Base-by-base conservation (phyloP, 1,284 basidiomycete genomes). In the Rhodofomes roseus region DNA sequence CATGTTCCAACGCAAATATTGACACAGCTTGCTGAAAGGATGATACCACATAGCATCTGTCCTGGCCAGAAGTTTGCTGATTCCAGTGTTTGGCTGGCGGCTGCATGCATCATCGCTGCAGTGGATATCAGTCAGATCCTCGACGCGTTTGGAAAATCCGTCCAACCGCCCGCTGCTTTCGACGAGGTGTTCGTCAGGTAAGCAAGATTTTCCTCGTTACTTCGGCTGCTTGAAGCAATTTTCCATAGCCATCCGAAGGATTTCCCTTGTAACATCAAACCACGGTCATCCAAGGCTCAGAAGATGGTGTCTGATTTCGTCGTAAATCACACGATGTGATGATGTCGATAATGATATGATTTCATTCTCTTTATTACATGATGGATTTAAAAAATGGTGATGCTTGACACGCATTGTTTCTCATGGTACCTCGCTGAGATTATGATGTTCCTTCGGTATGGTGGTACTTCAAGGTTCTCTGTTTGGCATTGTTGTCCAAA, bases 21-120 rank as follows among this genome's bases (percentile, higher is more conserved):
- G 31, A 7, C 4, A 20, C 20, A 36, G 3, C 9, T n/a, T 7
- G 14, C 56, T 56, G n/a, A 50, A 56, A 39, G 40, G 58, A 6
- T 57, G 40, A 39, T 34, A 23, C 39, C 7, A 23, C 20, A 18
- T 39, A 65, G 69, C 27, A 31, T 61, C 22, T 73, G 71, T 58
- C 70, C 71, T 2, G 71, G 71, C 11, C 61, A 61, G 27, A 62
- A 68, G 6, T 68, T 73, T 43, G 70, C 70, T 1, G 67, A 71
- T 50, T 53, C 59, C 12, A 65, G 60, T 52, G 41, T 70, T 12
- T 71, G 66, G 69, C 57, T 70, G 31, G 60, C 66, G 3, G 63
- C 62, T n/a, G 64, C 70, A 1, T 59, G 48, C 39, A 59, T 64
- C 14, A 51, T 66, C 16, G 65, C 65, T 14, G 61, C 63, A 5